Percentiles rank a stretch among this genome's conserved stretches.
Evolutionary conservation across 768 basidiomycete species (phyloP).

Genomic region (Naganishia onofrii): DNA sequence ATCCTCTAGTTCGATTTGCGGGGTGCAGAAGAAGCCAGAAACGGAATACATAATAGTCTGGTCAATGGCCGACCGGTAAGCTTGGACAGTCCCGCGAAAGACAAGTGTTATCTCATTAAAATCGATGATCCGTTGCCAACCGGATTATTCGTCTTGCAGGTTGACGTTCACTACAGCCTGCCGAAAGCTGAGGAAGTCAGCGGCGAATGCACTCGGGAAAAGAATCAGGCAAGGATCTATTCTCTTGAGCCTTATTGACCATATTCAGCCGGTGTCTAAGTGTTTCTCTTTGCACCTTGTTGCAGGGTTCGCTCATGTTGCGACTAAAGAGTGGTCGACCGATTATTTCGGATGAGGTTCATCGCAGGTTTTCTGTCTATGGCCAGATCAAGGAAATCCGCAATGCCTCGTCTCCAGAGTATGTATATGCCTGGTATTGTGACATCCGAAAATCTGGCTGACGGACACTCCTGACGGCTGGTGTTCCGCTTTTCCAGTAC

Average conservation of each 20-base stretch:
- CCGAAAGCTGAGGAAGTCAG: conserved; percentile 78
- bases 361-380: conserved; percentile 79
- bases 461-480: neutral
- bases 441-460: too few species aligned
- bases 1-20: conserved; percentile 75
- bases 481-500: conserved; percentile 58
- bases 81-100: conserved; percentile 30
- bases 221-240: conserved; percentile 69
- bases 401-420: conserved; percentile 49
- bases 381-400: conserved; percentile 84
- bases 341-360: conserved; percentile 52
- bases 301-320: conserved; percentile 71
- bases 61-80: conserved; percentile 85
- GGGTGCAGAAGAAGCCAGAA: conserved; percentile 86
- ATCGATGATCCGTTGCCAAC: neutral
- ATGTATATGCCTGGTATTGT: conserved; percentile 41
- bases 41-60: conserved; percentile 81
- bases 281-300: neutral
- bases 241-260: neutral
- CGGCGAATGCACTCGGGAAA: conserved; percentile 65
- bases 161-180: conserved; percentile 96
- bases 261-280: neutral
- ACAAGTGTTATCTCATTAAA: neutral
- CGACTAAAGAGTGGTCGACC: conserved; percentile 20
- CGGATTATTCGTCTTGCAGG: conserved; percentile 57